Evolutionary conservation across 2,329 filamentous ascomycete species (phyloP).

Genomic region (Fusarium newnesense): DNA sequence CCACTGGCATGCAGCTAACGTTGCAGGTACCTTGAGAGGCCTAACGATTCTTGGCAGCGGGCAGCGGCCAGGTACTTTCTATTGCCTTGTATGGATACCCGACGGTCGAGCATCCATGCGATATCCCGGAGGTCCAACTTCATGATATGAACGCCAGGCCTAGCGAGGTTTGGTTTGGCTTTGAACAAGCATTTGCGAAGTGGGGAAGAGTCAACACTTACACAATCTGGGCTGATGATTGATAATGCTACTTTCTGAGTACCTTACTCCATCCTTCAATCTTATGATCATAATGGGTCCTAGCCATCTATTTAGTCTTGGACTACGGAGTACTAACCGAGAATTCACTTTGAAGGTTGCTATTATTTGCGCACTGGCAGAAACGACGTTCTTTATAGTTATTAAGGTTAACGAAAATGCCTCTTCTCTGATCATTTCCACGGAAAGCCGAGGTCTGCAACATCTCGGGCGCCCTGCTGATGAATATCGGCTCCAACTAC

Average conservation of each 20-base stretch:
- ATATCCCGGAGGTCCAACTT: constrained; percentile 18
- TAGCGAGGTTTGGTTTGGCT: constrained; percentile 9
- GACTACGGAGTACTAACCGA: not conserved
- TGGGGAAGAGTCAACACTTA: constrained; percentile 7
- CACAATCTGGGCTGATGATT: constrained; percentile 36
- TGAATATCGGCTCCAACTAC: not conserved
- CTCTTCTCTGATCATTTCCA: not conserved
- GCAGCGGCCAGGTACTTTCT: not conserved
- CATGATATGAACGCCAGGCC: constrained; percentile 11
- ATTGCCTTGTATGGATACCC: not conserved
- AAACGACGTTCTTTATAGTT: not conserved
- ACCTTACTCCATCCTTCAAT: not conserved
- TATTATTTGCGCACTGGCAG: not conserved
- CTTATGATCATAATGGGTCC: constrained; percentile 4
- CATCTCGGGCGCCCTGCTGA: constrained; percentile 3
- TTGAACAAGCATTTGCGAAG: constrained; percentile 26
- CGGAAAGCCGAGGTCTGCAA: constrained; percentile 18
- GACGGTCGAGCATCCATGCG: constrained; percentile 23
- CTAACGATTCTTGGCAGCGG: constrained; percentile 28
- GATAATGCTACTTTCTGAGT: not conserved
- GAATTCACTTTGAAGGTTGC: not conserved
- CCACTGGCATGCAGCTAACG: constrained; percentile 21
- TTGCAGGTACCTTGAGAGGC: constrained; percentile 25
- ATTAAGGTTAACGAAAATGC: not conserved
- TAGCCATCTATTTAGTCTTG: not conserved